phyloP scores from a whole-genome alignment of 805 yeast genomes.

The Lipomyces chichibuensis region DNA sequence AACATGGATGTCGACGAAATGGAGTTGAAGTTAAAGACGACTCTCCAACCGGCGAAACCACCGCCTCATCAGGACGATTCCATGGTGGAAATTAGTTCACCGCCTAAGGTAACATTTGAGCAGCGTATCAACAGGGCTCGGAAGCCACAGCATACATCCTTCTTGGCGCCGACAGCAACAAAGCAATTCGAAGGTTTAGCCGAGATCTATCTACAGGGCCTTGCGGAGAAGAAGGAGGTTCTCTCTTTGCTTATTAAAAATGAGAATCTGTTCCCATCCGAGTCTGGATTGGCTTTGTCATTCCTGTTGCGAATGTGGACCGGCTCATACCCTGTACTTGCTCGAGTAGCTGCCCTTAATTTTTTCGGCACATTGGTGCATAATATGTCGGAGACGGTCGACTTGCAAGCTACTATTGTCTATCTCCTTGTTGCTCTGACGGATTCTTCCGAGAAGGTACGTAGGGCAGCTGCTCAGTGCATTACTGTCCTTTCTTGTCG shows the following conservation, averaged over 20 bases:
- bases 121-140: conserved; percentile 18
- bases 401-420: conserved; percentile 46
- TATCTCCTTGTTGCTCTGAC: conserved; percentile 42
- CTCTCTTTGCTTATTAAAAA: conserved; percentile 18
- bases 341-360: conserved; percentile 44
- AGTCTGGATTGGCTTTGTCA: conserved; percentile 21
- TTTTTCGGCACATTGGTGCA: conserved; percentile 29
- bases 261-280: conserved; percentile 17
- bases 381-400: conserved; percentile 37
- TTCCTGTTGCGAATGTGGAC: conserved; percentile 46
- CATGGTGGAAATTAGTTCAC: conserved; percentile 39
- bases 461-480: conserved; percentile 41
- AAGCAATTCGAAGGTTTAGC: conserved; percentile 24
- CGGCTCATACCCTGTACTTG: conserved; percentile 43
- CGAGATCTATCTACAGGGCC: conserved; percentile 24
- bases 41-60: conserved; percentile 23
- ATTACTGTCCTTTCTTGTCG: conserved; percentile 36
- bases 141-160: conserved; percentile 14
- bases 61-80: conserved; percentile 15
- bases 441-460: conserved; percentile 43
- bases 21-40: conserved; percentile 35
- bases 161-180: conserved; percentile 26
- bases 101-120: conserved; percentile 40
- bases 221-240: conserved; percentile 21
- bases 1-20: conserved; percentile 35